A percentile compares a stretch with the other conserved stretches of the same genome.
phyloP scores from a whole-genome alignment of 208 protist species.

The Herpetomonas tarakana region DNA sequence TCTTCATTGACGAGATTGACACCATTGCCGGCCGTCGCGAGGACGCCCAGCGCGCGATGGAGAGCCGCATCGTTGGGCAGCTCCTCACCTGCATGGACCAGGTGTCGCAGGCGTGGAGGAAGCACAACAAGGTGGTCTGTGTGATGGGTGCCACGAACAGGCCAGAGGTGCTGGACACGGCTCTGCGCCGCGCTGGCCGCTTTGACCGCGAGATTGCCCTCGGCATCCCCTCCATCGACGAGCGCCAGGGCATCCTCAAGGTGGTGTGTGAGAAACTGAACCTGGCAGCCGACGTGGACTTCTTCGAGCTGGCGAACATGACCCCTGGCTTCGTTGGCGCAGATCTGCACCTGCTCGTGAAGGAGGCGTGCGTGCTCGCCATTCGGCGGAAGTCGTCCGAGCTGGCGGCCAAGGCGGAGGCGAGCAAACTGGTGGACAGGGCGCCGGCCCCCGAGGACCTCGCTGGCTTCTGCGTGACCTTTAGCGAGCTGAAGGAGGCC shows the following conservation, averaged over 20 bases:
- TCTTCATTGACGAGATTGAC: constrained; percentile 99
- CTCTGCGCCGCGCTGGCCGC: constrained; percentile 95
- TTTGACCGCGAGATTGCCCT: constrained; percentile 98
- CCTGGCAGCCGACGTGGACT: constrained; percentile 88
- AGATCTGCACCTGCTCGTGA: constrained; percentile 95
- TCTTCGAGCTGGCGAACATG: constrained; percentile 91
- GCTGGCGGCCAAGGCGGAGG: constrained; percentile 29
- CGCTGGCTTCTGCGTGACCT: constrained; percentile 65
- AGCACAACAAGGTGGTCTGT: constrained; percentile 89
- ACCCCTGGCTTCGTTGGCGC: constrained; percentile 98
- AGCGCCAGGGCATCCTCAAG: constrained; percentile 87
- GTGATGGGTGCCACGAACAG: constrained; percentile 96
- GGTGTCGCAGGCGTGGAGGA: constrained; percentile 82
- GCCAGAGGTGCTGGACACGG: constrained; percentile 95
- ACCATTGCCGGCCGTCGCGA: constrained; percentile 94
- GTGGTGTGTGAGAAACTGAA: constrained; percentile 85
- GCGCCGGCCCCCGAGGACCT: constrained; percentile 34
- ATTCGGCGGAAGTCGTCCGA: constrained; percentile 85
- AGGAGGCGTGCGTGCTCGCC: constrained; percentile 90
- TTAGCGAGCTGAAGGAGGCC: constrained; percentile 85
- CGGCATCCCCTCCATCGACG: constrained; percentile 94
- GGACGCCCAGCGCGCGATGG: constrained; percentile 96
- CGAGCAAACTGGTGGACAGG: constrained; percentile 3
- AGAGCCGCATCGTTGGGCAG: constrained; percentile 98
- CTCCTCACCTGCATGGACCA: constrained; percentile 99